Base-by-base conservation (phyloP, 1,284 basidiomycete genomes). In the Stygiomarasmius scandens region DNA sequence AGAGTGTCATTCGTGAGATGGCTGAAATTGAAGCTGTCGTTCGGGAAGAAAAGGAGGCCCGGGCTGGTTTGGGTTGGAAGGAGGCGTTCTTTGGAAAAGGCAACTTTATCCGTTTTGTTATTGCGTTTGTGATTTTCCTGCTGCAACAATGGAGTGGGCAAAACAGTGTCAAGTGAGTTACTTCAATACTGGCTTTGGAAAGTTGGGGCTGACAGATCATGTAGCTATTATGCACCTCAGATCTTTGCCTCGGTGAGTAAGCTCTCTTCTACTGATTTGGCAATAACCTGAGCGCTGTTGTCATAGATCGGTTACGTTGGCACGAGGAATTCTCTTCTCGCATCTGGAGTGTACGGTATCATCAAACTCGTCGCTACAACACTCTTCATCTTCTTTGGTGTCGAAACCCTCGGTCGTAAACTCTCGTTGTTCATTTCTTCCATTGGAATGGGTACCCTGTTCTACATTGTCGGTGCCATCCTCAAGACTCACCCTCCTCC, bases 261-360 rank as follows among this genome's bases (percentile, higher is more conserved):
- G 19, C 16, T 63, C 22, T 58, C 77, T 76, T 66, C 70, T 77
- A 64, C 22, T 25, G 22, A 27, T 8, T 22, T 14, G 20, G 16
- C 58, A 43, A 11, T n/a, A 11, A 32, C 8, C 8, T 11, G 49
- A n/a, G 14, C 44, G 22, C 10, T 11, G 63, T 64, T 57, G 25
- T 38, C 54, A 22, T 59, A 82, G 74, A 85, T 86, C 61, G 83
- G 84, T 12, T 85, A 83, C 68, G 77, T 73, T 2, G 82, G 80
- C 25, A 73, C 74, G n/a, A 77, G 76, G 23, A 76, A 80, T 52
- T 79, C 79, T 16, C 77, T 90, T 1, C 80, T 89, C 54, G 85
- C 89, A 10, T 87, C 87, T 0, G 89, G 89, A 24, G 80, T 90
- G 52, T 90, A 89, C 67, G 87, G 86, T 56, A 76, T 89, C 67